A percentile compares a stretch with the other conserved stretches of the same genome.
phyloP scores from a whole-genome alignment of 495 filamentous ascomycete species.

The Rhypophila decipiens region DNA sequence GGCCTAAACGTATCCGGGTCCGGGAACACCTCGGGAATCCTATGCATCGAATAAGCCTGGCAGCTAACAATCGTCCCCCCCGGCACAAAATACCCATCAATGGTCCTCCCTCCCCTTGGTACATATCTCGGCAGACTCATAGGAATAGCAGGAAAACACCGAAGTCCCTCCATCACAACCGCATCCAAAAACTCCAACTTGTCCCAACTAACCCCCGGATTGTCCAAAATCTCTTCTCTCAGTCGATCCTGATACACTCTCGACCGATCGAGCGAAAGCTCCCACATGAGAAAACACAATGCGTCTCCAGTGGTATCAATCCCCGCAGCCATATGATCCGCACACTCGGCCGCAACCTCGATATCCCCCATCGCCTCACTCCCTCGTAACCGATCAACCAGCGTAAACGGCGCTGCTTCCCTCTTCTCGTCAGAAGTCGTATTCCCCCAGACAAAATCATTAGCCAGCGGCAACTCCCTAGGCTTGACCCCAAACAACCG shows the following conservation, averaged over 20 bases:
- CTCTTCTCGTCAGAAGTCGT: slow-evolving; percentile 27
- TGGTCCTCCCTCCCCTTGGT: slow-evolving; percentile 41
- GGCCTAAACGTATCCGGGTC: slow-evolving; percentile 51
- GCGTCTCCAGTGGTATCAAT: slow-evolving; percentile 64
- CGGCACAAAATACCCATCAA: slow-evolving; percentile 44
- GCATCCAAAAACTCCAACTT: slow-evolving; percentile 54
- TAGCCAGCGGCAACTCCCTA: slow-evolving; percentile 39
- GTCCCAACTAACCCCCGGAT: slow-evolving; percentile 35
- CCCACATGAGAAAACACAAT: slow-evolving; percentile 61
- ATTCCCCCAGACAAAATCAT: slow-evolving; percentile 35
- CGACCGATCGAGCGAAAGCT: slow-evolving; percentile 51
- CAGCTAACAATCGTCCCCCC: slow-evolving; percentile 45
- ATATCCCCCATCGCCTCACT: slow-evolving; percentile 22
- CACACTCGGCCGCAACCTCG: slow-evolving; percentile 41
- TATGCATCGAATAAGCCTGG: slow-evolving; percentile 49
- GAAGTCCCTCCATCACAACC: slow-evolving; percentile 53
- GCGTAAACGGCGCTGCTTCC: slow-evolving; percentile 35
- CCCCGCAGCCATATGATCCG: slow-evolving; percentile 53
- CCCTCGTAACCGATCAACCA: slow-evolving; percentile 37
- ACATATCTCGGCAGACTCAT: slow-evolving; percentile 61
- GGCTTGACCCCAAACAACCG: slow-evolving; percentile 37
- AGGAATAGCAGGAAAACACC: slow-evolving; percentile 57
- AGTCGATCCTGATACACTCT: slow-evolving; percentile 39
- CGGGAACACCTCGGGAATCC: slow-evolving; percentile 50
- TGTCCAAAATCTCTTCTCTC: slow-evolving; percentile 39